Evolutionary conservation across 2,329 filamentous ascomycete genomes (phyloP).

Genomic region (Paracamarosporium sp.): DNA sequence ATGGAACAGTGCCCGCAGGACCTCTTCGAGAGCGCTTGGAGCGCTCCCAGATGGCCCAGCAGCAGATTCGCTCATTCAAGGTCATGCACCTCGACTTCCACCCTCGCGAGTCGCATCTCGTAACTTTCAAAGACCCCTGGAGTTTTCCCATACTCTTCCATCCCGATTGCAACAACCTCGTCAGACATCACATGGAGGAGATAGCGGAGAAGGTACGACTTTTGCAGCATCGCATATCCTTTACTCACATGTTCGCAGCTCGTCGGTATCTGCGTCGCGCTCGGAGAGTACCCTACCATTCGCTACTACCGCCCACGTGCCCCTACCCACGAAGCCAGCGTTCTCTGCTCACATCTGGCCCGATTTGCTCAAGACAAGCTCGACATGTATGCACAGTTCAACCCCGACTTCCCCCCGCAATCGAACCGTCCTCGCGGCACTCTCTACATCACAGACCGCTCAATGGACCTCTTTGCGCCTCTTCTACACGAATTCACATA

Average conservation of each 20-base stretch:
- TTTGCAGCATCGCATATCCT: conserved; percentile 2
- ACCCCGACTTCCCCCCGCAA: conserved; percentile 83
- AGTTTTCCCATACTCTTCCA: conserved; percentile 95
- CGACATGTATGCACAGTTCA: conserved; percentile 84
- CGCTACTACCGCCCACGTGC: conserved; percentile 84
- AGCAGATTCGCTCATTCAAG: conserved; percentile 80
- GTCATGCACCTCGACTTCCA: conserved; percentile 88
- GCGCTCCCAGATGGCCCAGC: conserved; percentile 69
- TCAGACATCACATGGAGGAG: conserved; percentile 81
- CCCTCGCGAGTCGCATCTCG: conserved; percentile 86
- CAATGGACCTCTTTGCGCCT: conserved; percentile 89
- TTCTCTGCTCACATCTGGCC: conserved; percentile 86
- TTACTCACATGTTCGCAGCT: conserved; percentile 59
- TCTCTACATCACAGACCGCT: conserved; percentile 86
- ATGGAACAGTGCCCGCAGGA: conserved; percentile 67
- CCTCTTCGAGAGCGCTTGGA: conserved; percentile 77
- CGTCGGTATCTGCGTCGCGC: conserved; percentile 82
- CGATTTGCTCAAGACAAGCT: conserved; percentile 91
- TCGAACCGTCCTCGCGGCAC: conserved; percentile 79
- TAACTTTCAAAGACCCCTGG: conserved; percentile 93
- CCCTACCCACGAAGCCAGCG: conserved; percentile 82
- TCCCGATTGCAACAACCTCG: conserved; percentile 83
- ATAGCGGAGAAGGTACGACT: conserved; percentile 83
- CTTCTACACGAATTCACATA: conserved; percentile 97
- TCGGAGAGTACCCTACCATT: conserved; percentile 94